Base-by-base conservation (phyloP, 176 grass and related monocot species). In the Phoenix roebelenii region DNA sequence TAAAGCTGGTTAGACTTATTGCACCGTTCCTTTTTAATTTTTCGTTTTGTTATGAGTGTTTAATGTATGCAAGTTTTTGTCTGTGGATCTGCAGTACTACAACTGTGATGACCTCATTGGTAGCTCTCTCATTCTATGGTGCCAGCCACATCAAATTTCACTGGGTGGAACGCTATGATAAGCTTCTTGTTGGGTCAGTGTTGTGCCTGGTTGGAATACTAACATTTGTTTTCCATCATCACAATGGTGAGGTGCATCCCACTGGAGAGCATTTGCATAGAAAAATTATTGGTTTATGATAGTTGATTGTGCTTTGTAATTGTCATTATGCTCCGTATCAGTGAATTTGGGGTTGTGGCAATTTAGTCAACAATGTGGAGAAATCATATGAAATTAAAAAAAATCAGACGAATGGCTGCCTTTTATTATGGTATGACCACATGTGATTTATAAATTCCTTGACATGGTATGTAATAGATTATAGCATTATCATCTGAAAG, bases 101-200 rank as follows among this genome's bases (percentile, higher is more conserved):
- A 59, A 80, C 93, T n/a, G 93, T 97, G 15, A 97, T 97, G 93
- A 97, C 87, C 17, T 97, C 87, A 55, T 50, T 97, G 58, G 93
- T 97, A 55, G 93, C 93, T 29, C 84, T 97, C 58, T 91, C 93
- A 9, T 97, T 82, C 60, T 91, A 85, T 17, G 93, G 93, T 30
- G 93, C 93, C 19, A 97, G 93, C 79, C 87, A 97, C 52, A 77
- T 97, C 69, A 91, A 91, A 70, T 92, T 97, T 72, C 93, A 97
- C 57, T 97, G 93, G 93, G 87, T 97, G 23, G 93, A 97, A 78
- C 81, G 79, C 5, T 82, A 97, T 0, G 93, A 97, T 60, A 97
- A 97, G 81, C 65, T 97, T 60, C 87, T 97, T 3, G 87, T 97
- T 0, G 93, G 93, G 50, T 88, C 87, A 0, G 93, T 97, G 50